Evolutionary conservation across 2,329 filamentous ascomycete species (phyloP).

Genomic region (Fusarium sp.): DNA sequence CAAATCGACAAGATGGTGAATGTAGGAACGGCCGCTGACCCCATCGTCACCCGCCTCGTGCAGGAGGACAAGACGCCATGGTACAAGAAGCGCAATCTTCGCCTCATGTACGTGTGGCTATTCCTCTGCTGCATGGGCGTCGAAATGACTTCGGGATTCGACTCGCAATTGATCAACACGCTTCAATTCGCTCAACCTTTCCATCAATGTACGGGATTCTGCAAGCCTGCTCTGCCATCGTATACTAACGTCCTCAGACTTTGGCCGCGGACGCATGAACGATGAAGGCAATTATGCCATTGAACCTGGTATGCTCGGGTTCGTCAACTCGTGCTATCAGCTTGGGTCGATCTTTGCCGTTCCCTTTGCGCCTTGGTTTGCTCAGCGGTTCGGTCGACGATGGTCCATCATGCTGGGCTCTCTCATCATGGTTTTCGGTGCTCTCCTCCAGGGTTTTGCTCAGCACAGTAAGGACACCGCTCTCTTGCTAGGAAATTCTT

Average conservation of each 20-base stretch:
- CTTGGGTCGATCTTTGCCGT: conserved; percentile 64
- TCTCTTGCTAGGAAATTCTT: background rate
- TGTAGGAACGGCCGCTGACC: conserved; percentile 31
- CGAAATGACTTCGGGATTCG: conserved; percentile 66
- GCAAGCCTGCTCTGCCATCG: accelerated
- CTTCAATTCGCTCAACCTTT: conserved; percentile 52
- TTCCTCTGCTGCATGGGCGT: conserved; percentile 65
- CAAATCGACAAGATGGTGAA: conserved; percentile 30
- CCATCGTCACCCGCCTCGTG: conserved; percentile 47
- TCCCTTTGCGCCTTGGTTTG: conserved; percentile 61
- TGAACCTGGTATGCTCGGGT: conserved; percentile 51
- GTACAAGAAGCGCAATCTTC: conserved; percentile 65
- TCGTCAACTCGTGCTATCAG: conserved; percentile 64
- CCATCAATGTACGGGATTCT: conserved; percentile 47
- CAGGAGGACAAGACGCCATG: conserved; percentile 51
- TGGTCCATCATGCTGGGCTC: conserved; percentile 66
- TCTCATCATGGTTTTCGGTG: conserved; percentile 62
- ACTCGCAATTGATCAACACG: conserved; percentile 57
- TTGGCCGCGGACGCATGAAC: conserved; percentile 31
- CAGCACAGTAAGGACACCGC: conserved; percentile 46
- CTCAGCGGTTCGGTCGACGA: conserved; percentile 56
- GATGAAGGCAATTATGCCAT: conserved; percentile 38
- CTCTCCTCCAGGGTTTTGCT: conserved; percentile 63
- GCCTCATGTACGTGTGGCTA: conserved; percentile 60
- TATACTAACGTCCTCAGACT: conserved; percentile 18